phyloP scores from a whole-genome alignment of 495 filamentous ascomycete species.

The Ramalina intermedia region DNA sequence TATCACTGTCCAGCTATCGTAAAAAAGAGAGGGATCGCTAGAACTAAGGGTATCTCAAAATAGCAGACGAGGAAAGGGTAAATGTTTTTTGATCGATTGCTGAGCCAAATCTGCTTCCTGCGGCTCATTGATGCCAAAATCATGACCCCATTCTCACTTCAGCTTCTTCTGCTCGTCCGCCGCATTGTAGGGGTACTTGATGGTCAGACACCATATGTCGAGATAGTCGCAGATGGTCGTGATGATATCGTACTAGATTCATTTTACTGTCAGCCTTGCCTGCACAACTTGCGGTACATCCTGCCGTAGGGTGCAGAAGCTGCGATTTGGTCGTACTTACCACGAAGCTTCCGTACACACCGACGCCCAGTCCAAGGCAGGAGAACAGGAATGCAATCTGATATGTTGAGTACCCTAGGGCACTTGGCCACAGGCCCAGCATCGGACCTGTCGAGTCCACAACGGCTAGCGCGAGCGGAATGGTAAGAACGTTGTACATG shows the following conservation, averaged over 20 bases:
- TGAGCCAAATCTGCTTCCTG: conserved; percentile 1
- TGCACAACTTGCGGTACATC: not conserved
- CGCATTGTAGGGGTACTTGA: conserved; percentile 53
- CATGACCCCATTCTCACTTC: conserved; percentile 2
- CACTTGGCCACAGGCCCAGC: conserved; percentile 63
- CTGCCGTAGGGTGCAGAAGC: not conserved
- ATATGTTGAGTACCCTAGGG: conserved; percentile 57
- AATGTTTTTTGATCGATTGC: too few relatives aligned
- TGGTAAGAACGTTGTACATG: conserved; percentile 65
- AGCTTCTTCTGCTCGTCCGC: conserved; percentile 18
- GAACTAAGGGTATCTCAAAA: too few relatives aligned
- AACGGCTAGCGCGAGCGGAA: conserved; percentile 57
- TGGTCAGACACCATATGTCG: conserved; percentile 95
- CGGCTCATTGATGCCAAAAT: not conserved
- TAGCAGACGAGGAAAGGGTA: too few relatives aligned
- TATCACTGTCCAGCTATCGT: too few relatives aligned
- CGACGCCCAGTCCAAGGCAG: conserved; percentile 64
- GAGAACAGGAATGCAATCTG: conserved; percentile 77
- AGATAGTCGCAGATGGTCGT: conserved; percentile 94
- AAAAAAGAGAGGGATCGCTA: too few relatives aligned
- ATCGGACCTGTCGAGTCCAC: conserved; percentile 63
- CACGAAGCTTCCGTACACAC: conserved; percentile 90
- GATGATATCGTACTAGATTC: conserved; percentile 61
- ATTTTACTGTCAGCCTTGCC: not conserved
- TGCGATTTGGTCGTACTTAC: conserved; percentile 26